Evolutionary conservation across 2,329 filamentous ascomycete species (phyloP).

Genomic region (Verticillium dahliae): DNA sequence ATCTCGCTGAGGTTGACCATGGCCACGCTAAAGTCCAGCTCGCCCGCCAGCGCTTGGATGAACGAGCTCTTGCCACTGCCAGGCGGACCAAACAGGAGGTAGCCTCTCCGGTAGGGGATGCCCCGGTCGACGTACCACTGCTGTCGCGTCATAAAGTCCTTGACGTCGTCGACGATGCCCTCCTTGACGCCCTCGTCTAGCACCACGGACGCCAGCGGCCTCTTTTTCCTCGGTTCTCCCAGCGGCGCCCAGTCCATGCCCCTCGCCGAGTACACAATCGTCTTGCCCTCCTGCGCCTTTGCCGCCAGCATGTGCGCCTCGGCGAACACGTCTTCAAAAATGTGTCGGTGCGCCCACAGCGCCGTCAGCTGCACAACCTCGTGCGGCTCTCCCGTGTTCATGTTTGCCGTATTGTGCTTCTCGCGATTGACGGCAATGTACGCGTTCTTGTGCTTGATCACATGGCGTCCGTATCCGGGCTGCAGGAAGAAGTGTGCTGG

Average conservation of each 20-base stretch:
- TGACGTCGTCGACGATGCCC: constrained; percentile 70
- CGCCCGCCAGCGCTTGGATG: constrained; percentile 90
- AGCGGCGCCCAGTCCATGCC: constrained; percentile 81
- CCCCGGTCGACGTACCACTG: constrained; percentile 93
- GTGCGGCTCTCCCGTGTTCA: constrained; percentile 80
- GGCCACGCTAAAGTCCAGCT: constrained; percentile 85
- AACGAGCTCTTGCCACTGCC: constrained; percentile 94
- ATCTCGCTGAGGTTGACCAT: constrained; percentile 88
- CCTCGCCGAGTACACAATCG: constrained; percentile 79
- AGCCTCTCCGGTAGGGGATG: constrained; percentile 85
- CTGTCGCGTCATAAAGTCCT: constrained; percentile 71
- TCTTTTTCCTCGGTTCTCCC: constrained; percentile 77
- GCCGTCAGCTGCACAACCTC: constrained; percentile 92
- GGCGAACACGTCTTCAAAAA: constrained; percentile 84
- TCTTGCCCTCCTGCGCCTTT: constrained; percentile 83
- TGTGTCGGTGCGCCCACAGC: constrained; percentile 78
- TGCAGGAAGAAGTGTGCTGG: constrained; percentile 82
- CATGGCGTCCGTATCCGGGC: constrained; percentile 82
- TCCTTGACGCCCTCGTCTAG: constrained; percentile 80
- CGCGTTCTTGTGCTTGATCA: constrained; percentile 78
- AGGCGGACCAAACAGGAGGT: constrained; percentile 81
- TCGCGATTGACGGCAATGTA: constrained; percentile 84
- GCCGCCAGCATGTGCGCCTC: constrained; percentile 79
- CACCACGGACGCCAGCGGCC: constrained; percentile 82
- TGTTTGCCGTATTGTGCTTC: constrained; percentile 76